phyloP scores from a whole-genome alignment of 345 rosid species.

The Carallia pectinifolia region DNA sequence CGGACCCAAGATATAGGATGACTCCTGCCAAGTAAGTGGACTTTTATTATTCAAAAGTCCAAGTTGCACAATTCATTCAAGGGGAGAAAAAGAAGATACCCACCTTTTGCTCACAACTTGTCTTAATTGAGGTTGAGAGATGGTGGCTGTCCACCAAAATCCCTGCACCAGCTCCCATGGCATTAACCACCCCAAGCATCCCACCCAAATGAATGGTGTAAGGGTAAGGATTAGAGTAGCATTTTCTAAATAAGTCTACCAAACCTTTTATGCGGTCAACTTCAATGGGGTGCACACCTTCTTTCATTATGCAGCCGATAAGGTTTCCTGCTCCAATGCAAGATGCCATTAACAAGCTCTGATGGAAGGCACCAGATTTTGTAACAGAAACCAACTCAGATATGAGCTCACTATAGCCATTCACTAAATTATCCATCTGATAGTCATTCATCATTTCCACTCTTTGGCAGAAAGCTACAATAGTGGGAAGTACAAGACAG shows the following conservation, averaged over 20 bases:
- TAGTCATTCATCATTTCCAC: constrained; percentile 63
- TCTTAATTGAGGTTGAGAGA: constrained; percentile 31
- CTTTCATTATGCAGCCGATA: constrained; percentile 62
- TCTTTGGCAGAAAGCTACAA: constrained; percentile 74
- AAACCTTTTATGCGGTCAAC: constrained; percentile 48
- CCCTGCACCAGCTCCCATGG: constrained; percentile 84
- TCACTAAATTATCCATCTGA: constrained; percentile 56
- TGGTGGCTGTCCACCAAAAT: constrained; percentile 48
- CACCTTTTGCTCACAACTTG: constrained; percentile 51
- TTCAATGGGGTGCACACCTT: constrained; percentile 67
- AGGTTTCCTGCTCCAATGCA: constrained; percentile 79
- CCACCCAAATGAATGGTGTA: constrained; percentile 67
- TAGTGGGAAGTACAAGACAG: constrained; percentile 69
- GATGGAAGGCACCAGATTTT: constrained; percentile 55
- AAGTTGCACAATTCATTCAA: background rate
- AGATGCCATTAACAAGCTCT: constrained; percentile 77
- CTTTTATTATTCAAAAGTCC: constrained; percentile 16
- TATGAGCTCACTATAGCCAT: constrained; percentile 57
- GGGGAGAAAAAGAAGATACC: constrained; percentile 6
- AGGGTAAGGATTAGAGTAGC: constrained; percentile 65
- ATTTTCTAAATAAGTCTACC: constrained; percentile 63
- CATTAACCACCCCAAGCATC: constrained; percentile 85
- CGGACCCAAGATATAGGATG: constrained; percentile 49
- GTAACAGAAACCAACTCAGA: constrained; percentile 61
- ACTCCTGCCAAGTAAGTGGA: constrained; percentile 51